Percentiles rank a stretch among this genome's conserved stretches.
Evolutionary conservation across 2,329 filamentous ascomycete genomes (phyloP).

Genomic region (Aspergillus brasiliensis): DNA sequence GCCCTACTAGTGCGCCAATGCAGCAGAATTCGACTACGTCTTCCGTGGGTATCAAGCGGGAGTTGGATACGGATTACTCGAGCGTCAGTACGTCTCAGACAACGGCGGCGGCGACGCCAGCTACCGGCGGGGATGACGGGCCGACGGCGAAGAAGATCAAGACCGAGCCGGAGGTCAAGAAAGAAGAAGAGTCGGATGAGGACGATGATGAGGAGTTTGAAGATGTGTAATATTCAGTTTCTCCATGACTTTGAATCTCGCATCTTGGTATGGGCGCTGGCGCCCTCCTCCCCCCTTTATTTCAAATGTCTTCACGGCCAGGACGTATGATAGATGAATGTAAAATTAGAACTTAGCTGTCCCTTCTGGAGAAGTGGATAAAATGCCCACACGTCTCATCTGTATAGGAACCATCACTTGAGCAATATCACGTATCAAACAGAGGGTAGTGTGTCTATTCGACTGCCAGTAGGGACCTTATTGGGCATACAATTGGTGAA

Average conservation of each 20-base stretch:
- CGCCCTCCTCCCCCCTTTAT: conserved; percentile 9
- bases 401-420: neutral
- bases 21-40: conserved; percentile 7
- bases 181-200: conserved; percentile 46
- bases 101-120: conserved; percentile 41
- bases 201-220: conserved; percentile 50
- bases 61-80: conserved; percentile 40
- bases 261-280: conserved; percentile 21
- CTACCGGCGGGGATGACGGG: conserved; percentile 40
- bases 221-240: conserved; percentile 36
- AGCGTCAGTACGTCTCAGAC: conserved; percentile 43
- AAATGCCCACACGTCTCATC: neutral
- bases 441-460: neutral
- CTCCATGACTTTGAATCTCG: neutral
- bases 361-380: neutral
- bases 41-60: conserved; percentile 38
- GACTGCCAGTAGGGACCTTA: no score
- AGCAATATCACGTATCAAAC: neutral
- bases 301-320: neutral
- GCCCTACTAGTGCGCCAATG: conserved; percentile 31
- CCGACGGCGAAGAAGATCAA: conserved; percentile 49
- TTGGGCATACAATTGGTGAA: no score
- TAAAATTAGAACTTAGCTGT: neutral
- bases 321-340: neutral
- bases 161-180: conserved; percentile 39